Conservation (phyloP, 768 basidiomycete species). For the Cyclocybe cylindracea region DNA sequence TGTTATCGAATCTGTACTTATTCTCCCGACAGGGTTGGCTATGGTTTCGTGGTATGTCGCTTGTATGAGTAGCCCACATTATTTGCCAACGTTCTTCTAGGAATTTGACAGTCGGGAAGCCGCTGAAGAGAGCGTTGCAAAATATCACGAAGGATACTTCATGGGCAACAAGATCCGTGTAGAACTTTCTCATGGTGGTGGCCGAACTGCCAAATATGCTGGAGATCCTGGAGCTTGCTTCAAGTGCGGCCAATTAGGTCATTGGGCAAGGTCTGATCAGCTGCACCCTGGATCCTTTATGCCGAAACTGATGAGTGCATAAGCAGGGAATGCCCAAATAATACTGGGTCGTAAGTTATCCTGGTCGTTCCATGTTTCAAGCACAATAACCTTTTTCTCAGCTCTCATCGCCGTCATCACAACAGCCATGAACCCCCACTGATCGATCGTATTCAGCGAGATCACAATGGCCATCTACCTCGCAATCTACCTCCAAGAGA, state of each 20-base stretch:
- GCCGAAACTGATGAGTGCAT: background rate
- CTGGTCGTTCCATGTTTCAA: background rate
- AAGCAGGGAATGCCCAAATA: conserved; percentile 71
- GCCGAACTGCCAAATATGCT: conserved; percentile 76
- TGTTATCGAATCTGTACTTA: conserved; percentile 10
- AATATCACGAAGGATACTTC: conserved; percentile 87
- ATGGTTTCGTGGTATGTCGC: conserved; percentile 83
- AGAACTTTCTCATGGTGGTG: conserved; percentile 83
- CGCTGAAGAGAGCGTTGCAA: conserved; percentile 84
- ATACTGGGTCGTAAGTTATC: conserved; percentile 50
- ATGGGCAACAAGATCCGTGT: conserved; percentile 94
- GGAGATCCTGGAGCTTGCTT: conserved; percentile 90
- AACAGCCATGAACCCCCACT: conserved; percentile 48
- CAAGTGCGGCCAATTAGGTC: conserved; percentile 82
- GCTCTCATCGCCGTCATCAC: conserved; percentile 35
- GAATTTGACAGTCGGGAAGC: conserved; percentile 83
- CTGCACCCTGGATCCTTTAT: background rate
- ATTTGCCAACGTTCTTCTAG: conserved; percentile 34
- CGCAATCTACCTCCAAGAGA: conserved; percentile 51
- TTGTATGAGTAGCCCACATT: background rate
- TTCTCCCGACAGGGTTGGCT: conserved; percentile 61
- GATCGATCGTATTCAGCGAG: conserved; percentile 62
- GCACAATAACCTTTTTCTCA: conserved; percentile 8
- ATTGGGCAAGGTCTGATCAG: conserved; percentile 78
- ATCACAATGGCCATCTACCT: conserved; percentile 54